Evolutionary conservation across 306 rosid species (phyloP).

Genomic region (Casuarina cunninghamiana): DNA sequence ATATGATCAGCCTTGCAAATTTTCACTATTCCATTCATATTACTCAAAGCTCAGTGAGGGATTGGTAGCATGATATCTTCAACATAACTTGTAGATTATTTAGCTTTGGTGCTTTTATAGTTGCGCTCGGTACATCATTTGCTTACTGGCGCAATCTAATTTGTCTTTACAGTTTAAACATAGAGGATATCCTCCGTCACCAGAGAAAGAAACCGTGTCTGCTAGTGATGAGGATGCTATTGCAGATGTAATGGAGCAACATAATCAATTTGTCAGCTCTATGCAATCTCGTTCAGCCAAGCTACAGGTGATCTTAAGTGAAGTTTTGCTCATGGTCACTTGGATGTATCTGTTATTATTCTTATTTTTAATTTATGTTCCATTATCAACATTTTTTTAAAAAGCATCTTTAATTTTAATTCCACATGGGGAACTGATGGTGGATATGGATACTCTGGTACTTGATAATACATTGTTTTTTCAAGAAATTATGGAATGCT

Average conservation of each 20-base stretch:
- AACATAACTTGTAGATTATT: not conserved
- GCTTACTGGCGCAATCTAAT: constrained; percentile 10
- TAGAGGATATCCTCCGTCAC: constrained; percentile 65
- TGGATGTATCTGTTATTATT: not conserved
- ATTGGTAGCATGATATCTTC: not conserved
- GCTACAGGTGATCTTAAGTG: constrained; percentile 65
- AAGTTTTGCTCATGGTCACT: constrained; percentile 5
- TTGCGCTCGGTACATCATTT: not conserved
- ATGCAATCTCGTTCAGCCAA: constrained; percentile 91
- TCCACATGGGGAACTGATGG: not conserved
- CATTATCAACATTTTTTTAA: not conserved
- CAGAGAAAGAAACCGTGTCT: constrained; percentile 75
- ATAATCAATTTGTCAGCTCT: constrained; percentile 74
- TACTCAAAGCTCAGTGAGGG: not conserved
- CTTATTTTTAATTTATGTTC: not conserved
- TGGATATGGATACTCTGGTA: not conserved
- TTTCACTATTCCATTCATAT: not conserved
- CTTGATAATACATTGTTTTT: not conserved
- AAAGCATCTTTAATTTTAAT: not conserved
- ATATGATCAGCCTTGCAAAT: not conserved
- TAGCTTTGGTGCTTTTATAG: not conserved
- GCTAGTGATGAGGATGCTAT: constrained; percentile 85
- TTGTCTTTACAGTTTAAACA: constrained; percentile 46
- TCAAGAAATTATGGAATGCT: too few relatives aligned
- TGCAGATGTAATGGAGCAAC: constrained; percentile 78